phyloP scores from a whole-genome alignment of 23 red algal species.

The Gracilaria gracilis region DNA sequence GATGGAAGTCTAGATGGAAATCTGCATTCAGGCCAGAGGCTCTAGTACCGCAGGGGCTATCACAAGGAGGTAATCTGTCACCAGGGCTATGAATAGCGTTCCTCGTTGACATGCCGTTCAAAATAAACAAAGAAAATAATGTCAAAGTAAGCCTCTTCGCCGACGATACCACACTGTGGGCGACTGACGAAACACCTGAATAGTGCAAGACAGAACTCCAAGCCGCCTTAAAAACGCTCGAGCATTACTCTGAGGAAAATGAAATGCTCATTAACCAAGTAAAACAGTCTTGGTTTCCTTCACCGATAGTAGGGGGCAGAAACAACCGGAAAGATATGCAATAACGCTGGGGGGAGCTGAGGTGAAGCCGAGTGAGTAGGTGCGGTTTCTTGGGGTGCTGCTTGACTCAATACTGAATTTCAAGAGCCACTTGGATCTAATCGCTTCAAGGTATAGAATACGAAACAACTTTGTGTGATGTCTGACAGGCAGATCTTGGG shows the following conservation, averaged over 20 bases:
- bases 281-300: background rate
- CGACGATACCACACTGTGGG: background rate
- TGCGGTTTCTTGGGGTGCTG: background rate
- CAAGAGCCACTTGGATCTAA: background rate
- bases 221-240: background rate
- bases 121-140: background rate
- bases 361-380: background rate
- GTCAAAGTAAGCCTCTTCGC: background rate
- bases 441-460: background rate
- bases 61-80: background rate
- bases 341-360: too few species aligned
- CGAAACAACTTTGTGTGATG: background rate
- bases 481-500: background rate
- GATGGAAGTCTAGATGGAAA: background rate
- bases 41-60: background rate
- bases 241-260: background rate
- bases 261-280: background rate
- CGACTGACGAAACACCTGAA: background rate
- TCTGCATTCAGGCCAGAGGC: background rate
- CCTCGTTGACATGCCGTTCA: background rate
- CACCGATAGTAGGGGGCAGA: background rate
- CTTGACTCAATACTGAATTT: background rate
- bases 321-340: background rate
- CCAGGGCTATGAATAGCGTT: background rate
- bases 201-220: background rate